These are phyloP conservation scores for Backusella macrospora DNA, from an alignment of 192 early-diverging fungal genomes.

Conservation along the genomic window DNA sequence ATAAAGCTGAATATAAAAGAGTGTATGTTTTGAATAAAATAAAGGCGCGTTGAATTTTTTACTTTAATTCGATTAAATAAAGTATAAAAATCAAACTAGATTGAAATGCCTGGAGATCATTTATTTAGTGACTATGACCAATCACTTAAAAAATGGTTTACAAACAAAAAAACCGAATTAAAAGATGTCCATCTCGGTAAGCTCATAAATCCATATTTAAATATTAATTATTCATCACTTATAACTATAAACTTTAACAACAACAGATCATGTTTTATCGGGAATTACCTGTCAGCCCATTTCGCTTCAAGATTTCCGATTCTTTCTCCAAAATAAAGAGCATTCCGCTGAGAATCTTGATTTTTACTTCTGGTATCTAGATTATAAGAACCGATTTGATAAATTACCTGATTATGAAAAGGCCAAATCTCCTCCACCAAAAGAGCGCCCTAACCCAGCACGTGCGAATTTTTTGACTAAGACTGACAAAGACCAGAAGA, in stretches of 20 bases:
- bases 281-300: constrained; percentile 33
- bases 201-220: neutral
- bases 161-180: constrained; percentile 12
- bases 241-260: neutral
- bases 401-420: constrained; percentile 12
- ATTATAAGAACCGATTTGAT: constrained; percentile 24
- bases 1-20: constrained; percentile 1
- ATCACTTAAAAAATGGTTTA: constrained; percentile 16
- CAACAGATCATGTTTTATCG: constrained; percentile 24
- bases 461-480: neutral
- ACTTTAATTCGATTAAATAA: neutral
- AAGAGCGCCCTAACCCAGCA: constrained; percentile 12
- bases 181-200: constrained; percentile 29
- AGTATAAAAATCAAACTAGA: neutral
- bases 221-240: too few relatives aligned
- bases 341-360: constrained; percentile 35
- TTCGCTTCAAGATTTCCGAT: constrained; percentile 29
- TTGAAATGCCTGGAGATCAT: neutral
- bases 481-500: constrained; percentile 9
- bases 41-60: neutral
- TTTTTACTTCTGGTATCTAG: constrained; percentile 34
- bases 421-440: constrained; percentile 23
- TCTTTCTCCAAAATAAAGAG: constrained; percentile 30
- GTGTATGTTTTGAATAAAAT: neutral
- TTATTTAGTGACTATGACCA: constrained; percentile 13